Base-by-base conservation (phyloP, 2,329 filamentous ascomycete species). In the Ophiocordyceps unilateralis region DNA sequence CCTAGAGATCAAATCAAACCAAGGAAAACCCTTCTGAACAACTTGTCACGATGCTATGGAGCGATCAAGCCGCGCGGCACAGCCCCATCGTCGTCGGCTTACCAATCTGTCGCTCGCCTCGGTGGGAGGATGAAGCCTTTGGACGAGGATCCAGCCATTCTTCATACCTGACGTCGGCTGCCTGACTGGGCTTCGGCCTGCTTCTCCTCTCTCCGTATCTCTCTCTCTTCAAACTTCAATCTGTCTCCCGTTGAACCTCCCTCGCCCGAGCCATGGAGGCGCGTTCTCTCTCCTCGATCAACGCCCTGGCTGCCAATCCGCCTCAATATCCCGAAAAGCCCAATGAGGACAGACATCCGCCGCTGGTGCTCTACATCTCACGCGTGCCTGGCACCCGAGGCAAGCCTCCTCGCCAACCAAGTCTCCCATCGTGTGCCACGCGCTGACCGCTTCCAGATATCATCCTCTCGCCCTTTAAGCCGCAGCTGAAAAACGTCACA, bases 381-480 rank as follows among this genome's bases (percentile, higher is more conserved):
- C 72, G 89, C 50, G 89, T 98, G 1, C 91, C 91, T 1, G 89
- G 89, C 20, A 93, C 83, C 48, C 77, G 79, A 78, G 85, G 86
- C 88, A 67, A 50, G 65, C 12, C 26, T 19, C 37, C 14, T 21
- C 37, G 46, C 7, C 9, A 2, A 6, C 32, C 14, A 36, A 10
- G 8, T 10, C 28, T 30, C 28, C 4, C n/a, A 8, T 19, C 6
- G 14, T 10, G 17, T 4, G 4, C 17, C 32, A 17, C 32, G 42
- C n/a, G 43, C 43, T 50, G 50, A 49, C 46, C 46, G 45, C 44
- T n/a, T 39, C 5, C 34, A 91, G 89, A 95, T 69, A 74, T 95
- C 45, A 93, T 95, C 52, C 76, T 98, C 39, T 93, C 89, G 1
- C 84, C 91, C 1, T 73, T 91, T 48, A 94, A 93, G 57, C 91